Percentiles rank a stretch among this genome's conserved stretches.
Conservation (phyloP, 768 basidiomycete genomes). For the Mycena amicta region DNA sequence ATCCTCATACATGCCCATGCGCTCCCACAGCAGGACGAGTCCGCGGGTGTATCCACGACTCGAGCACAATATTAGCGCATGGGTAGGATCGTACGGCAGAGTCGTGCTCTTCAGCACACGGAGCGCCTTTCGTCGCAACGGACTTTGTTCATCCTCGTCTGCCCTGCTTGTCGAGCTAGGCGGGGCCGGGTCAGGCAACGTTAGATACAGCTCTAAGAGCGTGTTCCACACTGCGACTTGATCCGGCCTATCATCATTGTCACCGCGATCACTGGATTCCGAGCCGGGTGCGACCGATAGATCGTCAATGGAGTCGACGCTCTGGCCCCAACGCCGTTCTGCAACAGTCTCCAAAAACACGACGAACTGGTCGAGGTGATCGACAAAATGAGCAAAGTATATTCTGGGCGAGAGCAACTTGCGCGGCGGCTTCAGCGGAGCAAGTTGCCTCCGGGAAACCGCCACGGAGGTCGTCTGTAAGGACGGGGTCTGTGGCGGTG, state of each 20-base stretch:
- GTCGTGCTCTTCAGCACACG: slow-evolving; percentile 61
- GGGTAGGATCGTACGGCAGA: slow-evolving; percentile 83
- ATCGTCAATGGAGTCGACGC: slow-evolving; percentile 43
- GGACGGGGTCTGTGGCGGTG: slow-evolving; percentile 39
- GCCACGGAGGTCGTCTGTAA: slow-evolving; percentile 28
- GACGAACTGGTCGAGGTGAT: slow-evolving; percentile 82
- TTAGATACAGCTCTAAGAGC: slow-evolving; percentile 88
- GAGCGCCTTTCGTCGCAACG: slow-evolving; percentile 67
- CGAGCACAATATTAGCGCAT: slow-evolving; percentile 94
- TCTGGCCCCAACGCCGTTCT: slow-evolving; percentile 76
- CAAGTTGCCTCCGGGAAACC: slow-evolving; percentile 23
- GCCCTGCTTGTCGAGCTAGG: slow-evolving; percentile 26
- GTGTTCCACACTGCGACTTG: slow-evolving; percentile 95
- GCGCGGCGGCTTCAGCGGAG: slow-evolving; percentile 33
- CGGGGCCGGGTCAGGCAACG: slow-evolving; percentile 42
- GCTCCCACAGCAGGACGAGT: slow-evolving; percentile 89
- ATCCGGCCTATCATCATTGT: slow-evolving; percentile 62
- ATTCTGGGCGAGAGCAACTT: slow-evolving; percentile 77
- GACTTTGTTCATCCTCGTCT: slow-evolving; percentile 30
- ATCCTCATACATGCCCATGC: slow-evolving; percentile 94
- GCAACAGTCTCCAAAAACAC: slow-evolving; percentile 90
- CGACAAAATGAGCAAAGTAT: slow-evolving; percentile 94
- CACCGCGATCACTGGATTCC: slow-evolving; percentile 13
- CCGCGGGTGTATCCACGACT: slow-evolving; percentile 81
- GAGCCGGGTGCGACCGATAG: slow-evolving; percentile 18